phyloP scores from a whole-genome alignment of 2,329 filamentous ascomycete species.

The Diaporthe vexans region DNA sequence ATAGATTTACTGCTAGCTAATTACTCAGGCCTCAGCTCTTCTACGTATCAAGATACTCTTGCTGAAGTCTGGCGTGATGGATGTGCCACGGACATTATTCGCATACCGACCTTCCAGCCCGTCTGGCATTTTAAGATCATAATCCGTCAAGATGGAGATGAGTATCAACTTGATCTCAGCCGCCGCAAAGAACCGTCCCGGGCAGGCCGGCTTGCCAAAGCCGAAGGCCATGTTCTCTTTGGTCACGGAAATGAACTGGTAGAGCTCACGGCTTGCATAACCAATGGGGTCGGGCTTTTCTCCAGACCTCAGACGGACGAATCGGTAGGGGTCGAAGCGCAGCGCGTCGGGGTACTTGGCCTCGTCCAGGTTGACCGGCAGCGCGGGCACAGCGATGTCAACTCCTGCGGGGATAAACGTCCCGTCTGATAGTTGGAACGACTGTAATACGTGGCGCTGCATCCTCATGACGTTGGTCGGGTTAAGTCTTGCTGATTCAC shows the following conservation, averaged over 20 bases:
- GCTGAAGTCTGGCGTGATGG: conserved; percentile 9
- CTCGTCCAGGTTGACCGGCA: conserved; percentile 55
- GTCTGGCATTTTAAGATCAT: conserved; percentile 48
- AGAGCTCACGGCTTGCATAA: conserved; percentile 49
- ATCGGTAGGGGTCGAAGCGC: conserved; percentile 54
- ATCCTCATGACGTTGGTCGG: conserved; percentile 55
- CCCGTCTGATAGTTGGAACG: conserved; percentile 67
- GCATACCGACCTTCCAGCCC: conserved; percentile 45
- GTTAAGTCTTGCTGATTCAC: conserved; percentile 49
- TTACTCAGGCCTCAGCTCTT: background rate
- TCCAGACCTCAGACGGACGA: conserved; percentile 44
- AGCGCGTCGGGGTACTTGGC: conserved; percentile 54
- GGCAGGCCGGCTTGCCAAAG: conserved; percentile 56
- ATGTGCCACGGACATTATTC: conserved; percentile 42
- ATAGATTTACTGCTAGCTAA: background rate
- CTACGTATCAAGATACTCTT: conserved; percentile 15
- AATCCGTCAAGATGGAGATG: conserved; percentile 46
- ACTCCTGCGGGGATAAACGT: conserved; percentile 61
- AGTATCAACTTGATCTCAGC: conserved; percentile 54
- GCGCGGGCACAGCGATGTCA: conserved; percentile 57
- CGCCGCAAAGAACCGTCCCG: conserved; percentile 54
- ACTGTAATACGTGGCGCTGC: conserved; percentile 62
- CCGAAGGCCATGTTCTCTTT: conserved; percentile 54
- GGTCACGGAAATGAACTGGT: conserved; percentile 57
- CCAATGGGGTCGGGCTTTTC: conserved; percentile 43